Conservation (phyloP, 768 basidiomycete species). For the Tylopilus felleus region DNA sequence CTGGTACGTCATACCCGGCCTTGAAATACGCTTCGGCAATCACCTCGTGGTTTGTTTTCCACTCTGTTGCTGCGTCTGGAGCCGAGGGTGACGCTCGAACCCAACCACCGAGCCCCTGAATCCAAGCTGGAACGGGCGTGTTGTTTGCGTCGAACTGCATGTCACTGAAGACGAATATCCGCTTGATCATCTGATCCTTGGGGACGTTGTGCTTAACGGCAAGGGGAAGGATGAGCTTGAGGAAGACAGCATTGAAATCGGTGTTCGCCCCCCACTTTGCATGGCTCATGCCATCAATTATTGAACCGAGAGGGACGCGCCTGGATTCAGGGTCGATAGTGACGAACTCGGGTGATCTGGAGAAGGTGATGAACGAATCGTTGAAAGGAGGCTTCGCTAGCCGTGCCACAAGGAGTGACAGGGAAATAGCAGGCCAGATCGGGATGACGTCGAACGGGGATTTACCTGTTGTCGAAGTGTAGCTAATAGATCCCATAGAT, state of each 20-base stretch:
- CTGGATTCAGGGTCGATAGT: slow-evolving; percentile 40
- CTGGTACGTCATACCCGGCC: slow-evolving; percentile 69
- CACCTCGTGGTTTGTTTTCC: slow-evolving; percentile 62
- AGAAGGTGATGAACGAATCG: slow-evolving; percentile 69
- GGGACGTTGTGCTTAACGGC: slow-evolving; percentile 54
- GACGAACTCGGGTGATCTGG: slow-evolving; percentile 46
- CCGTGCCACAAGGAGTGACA: slow-evolving; percentile 63
- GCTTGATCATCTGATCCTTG: slow-evolving; percentile 71
- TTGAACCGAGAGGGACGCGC: slow-evolving; percentile 32
- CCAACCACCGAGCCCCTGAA: too few relatives aligned
- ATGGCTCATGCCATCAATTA: slow-evolving; percentile 34
- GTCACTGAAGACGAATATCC: slow-evolving; percentile 72
- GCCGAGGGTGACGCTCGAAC: background rate
- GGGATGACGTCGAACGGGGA: slow-evolving; percentile 34
- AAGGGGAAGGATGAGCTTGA: slow-evolving; percentile 57
- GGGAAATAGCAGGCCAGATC: slow-evolving; percentile 59
- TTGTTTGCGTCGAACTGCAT: slow-evolving; percentile 56
- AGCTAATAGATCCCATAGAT: slow-evolving; percentile 52
- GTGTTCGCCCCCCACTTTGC: slow-evolving; percentile 58
- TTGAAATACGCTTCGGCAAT: slow-evolving; percentile 51
- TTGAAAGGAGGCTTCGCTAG: slow-evolving; percentile 63
- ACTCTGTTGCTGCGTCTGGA: slow-evolving; percentile 18
- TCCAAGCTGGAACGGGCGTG: too few relatives aligned
- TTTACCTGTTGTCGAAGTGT: background rate
- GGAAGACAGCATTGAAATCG: slow-evolving; percentile 58